A percentile compares a stretch with the other conserved stretches of the same genome.
These are phyloP conservation scores for Saccharomyces hybrid DNA, from an alignment of 1,139 yeast genomes.

Conservation along the genomic window DNA sequence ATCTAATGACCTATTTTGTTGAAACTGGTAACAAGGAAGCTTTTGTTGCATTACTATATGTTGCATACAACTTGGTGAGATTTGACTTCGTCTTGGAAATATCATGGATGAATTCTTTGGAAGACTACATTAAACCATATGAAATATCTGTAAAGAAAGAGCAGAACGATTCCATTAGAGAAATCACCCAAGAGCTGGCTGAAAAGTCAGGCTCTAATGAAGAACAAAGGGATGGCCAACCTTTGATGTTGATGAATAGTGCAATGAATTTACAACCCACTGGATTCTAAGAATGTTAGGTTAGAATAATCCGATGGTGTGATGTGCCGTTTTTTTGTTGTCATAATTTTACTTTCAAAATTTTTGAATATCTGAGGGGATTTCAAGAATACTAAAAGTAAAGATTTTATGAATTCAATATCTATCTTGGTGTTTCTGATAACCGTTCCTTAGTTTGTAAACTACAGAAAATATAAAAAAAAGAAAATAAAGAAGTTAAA, in stretches of 20 bases:
- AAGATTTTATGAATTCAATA: neutral
- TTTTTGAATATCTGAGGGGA: slow-evolving; percentile 17
- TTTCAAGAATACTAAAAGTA: slow-evolving; percentile 1
- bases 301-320: no score
- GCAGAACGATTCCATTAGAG: slow-evolving; percentile 59
- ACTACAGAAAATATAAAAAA: neutral
- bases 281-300: slow-evolving; percentile 20
- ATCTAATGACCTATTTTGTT: slow-evolving; percentile 82
- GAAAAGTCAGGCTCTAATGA: slow-evolving; percentile 47
- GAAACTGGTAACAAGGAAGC: slow-evolving; percentile 97
- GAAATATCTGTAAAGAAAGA: slow-evolving; percentile 77
- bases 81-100: slow-evolving; percentile 83
- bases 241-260: slow-evolving; percentile 62
- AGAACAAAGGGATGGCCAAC: slow-evolving; percentile 35
- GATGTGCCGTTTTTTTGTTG: no score
- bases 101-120: slow-evolving; percentile 83
- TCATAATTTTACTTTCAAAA: neutral
- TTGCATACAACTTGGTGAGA: slow-evolving; percentile 73
- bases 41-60: slow-evolving; percentile 80
- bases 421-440: neutral
- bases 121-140: slow-evolving; percentile 82
- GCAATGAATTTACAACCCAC: slow-evolving; percentile 26
- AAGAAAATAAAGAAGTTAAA: neutral
- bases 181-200: slow-evolving; percentile 57
- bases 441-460: neutral